Evolutionary conservation across 1,284 basidiomycete genomes (phyloP).

Genomic region (Xerocomus minutiporus): DNA sequence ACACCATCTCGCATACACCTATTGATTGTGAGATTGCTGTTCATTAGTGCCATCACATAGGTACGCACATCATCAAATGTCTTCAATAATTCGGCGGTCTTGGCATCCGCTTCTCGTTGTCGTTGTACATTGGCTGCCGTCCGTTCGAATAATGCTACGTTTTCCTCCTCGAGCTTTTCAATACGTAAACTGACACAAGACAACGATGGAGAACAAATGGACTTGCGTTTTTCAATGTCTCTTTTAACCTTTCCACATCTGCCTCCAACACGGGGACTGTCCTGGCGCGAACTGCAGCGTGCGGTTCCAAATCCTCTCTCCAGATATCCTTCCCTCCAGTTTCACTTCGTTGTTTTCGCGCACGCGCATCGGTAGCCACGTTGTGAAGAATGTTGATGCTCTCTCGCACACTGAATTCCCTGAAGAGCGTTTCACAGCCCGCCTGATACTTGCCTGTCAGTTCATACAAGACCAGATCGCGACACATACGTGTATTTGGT

Average conservation of each 20-base stretch:
- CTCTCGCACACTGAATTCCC: constrained; percentile 58
- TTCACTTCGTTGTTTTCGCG: constrained; percentile 49
- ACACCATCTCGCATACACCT: constrained; percentile 54
- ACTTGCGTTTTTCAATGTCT: constrained; percentile 48
- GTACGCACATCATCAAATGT: constrained; percentile 50
- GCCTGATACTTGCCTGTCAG: constrained; percentile 9
- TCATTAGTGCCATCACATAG: neutral
- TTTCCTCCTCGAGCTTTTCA: constrained; percentile 53
- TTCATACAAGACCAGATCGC: neutral
- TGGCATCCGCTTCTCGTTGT: constrained; percentile 45
- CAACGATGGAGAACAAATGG: neutral
- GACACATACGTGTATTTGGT: constrained; percentile 51
- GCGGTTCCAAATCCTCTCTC: constrained; percentile 57
- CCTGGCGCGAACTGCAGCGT: constrained; percentile 54
- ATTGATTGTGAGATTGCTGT: neutral
- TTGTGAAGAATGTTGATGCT: constrained; percentile 66
- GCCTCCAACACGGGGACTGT: constrained; percentile 55
- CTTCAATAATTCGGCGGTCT: constrained; percentile 44
- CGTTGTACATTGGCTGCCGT: constrained; percentile 46
- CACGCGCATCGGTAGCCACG: constrained; percentile 65
- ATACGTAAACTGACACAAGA: neutral
- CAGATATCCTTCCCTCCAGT: constrained; percentile 50
- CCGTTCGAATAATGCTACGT: constrained; percentile 43
- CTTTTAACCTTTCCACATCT: constrained; percentile 49
- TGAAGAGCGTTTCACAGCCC: constrained; percentile 54